A percentile compares a stretch with the other conserved stretches of the same genome.
These are phyloP conservation scores for Trametes polyzona DNA, from an alignment of 1,284 basidiomycete species.

Conservation along the genomic window DNA sequence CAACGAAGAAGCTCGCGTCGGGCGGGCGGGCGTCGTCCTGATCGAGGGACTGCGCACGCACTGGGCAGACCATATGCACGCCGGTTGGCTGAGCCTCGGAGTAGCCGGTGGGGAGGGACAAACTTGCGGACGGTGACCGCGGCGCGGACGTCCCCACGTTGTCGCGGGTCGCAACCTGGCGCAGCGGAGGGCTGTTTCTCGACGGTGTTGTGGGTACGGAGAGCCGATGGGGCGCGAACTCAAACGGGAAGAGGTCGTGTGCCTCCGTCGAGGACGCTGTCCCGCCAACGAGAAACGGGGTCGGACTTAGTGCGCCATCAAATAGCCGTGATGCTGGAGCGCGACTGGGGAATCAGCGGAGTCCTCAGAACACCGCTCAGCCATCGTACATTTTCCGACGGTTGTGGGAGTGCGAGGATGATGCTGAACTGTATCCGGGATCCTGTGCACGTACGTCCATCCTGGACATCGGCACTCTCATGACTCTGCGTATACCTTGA, in stretches of 20 bases:
- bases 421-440: background rate
- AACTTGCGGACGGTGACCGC: no score
- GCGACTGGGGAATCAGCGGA: background rate
- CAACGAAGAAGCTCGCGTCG: slow-evolving; percentile 9
- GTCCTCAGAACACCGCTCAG: no score
- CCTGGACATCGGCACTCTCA: background rate
- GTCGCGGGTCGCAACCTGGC: background rate
- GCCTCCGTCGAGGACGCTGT: background rate
- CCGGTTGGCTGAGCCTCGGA: background rate
- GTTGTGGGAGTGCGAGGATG: slow-evolving; percentile 5
- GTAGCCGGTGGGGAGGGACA: background rate
- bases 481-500: no score
- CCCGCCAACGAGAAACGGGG: slow-evolving; percentile 1
- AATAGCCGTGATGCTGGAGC: slow-evolving; percentile 10
- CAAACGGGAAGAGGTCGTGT: background rate
- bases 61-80: background rate
- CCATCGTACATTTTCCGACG: no score
- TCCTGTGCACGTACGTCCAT: slow-evolving; percentile 1
- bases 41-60: background rate
- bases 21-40: slow-evolving; percentile 4
- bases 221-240: background rate
- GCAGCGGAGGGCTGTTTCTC: background rate
- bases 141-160: background rate
- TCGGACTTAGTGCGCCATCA: slow-evolving; percentile 11
- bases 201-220: background rate